Evolutionary conservation across 2,329 filamentous ascomycete genomes (phyloP).

Genomic region (Hymenoscyphus occultus): DNA sequence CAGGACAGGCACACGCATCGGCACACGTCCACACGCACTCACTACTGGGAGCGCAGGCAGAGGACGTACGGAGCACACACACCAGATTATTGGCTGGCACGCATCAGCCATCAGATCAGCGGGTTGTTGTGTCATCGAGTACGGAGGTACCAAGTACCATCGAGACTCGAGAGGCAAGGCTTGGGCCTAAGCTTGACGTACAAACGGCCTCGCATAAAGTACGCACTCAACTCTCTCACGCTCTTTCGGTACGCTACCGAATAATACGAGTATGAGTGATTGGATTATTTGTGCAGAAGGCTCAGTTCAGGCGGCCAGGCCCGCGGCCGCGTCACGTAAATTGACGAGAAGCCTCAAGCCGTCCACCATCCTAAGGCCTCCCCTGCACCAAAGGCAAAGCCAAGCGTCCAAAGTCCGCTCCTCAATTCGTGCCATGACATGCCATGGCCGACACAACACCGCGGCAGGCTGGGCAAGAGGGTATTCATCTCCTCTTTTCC

Average conservation of each 20-base stretch:
- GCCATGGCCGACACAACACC: slow-evolving; percentile 1
- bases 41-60: background rate
- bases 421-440: slow-evolving; percentile 1
- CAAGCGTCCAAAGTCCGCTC: background rate
- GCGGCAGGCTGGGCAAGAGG: background rate
- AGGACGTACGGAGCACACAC: background rate
- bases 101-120: too few species aligned
- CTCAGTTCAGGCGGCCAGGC: too few species aligned
- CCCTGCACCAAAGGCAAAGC: background rate
- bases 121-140: background rate
- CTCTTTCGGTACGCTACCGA: too few species aligned
- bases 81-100: background rate
- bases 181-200: too few species aligned
- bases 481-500: slow-evolving; percentile 3
- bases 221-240: too few species aligned
- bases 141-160: too few species aligned
- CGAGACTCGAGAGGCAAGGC: too few species aligned
- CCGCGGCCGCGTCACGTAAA: background rate
- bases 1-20: too few species aligned
- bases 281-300: too few species aligned
- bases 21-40: too few species aligned
- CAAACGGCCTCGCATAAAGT: too few species aligned
- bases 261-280: too few species aligned
- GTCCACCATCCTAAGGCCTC: background rate
- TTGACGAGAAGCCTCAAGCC: background rate